Conservation (phyloP, 192 early-diverging fungal species). For the Coemansia guatemalensis region DNA sequence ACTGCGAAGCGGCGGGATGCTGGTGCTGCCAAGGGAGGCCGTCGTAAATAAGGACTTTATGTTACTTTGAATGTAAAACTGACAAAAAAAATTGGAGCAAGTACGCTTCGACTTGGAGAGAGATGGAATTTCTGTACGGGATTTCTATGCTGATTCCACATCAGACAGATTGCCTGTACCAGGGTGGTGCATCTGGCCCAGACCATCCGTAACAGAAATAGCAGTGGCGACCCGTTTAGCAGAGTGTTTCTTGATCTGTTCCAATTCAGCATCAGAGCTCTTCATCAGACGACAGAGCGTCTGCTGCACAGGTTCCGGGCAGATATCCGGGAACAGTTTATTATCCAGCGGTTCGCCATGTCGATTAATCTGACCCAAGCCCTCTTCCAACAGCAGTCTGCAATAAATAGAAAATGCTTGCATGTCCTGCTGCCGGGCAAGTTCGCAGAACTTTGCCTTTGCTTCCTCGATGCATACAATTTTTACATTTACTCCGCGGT, state of each 20-base stretch:
- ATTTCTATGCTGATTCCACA: neutral
- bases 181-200: slow-evolving; percentile 9
- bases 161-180: neutral
- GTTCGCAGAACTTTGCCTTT: slow-evolving; percentile 24
- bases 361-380: slow-evolving; percentile 42
- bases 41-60: no score
- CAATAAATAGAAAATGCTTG: slow-evolving; percentile 38
- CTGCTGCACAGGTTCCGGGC: slow-evolving; percentile 21
- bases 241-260: neutral
- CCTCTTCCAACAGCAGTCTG: slow-evolving; percentile 45
- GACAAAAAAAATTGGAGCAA: no score
- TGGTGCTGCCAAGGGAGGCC: no score
- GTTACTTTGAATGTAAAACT: no score
- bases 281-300: slow-evolving; percentile 27
- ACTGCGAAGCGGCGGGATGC: neutral
- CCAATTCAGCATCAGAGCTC: neutral
- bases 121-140: no score
- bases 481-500: slow-evolving; percentile 31
- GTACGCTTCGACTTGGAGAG: no score
- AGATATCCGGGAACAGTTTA: slow-evolving; percentile 30
- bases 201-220: slow-evolving; percentile 28
- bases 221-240: neutral
- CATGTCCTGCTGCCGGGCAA: slow-evolving; percentile 29
- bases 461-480: slow-evolving; percentile 39
- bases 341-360: slow-evolving; percentile 38